Conservation (phyloP, 208 protist genomes). For the Leptomonas seymouri region DNA sequence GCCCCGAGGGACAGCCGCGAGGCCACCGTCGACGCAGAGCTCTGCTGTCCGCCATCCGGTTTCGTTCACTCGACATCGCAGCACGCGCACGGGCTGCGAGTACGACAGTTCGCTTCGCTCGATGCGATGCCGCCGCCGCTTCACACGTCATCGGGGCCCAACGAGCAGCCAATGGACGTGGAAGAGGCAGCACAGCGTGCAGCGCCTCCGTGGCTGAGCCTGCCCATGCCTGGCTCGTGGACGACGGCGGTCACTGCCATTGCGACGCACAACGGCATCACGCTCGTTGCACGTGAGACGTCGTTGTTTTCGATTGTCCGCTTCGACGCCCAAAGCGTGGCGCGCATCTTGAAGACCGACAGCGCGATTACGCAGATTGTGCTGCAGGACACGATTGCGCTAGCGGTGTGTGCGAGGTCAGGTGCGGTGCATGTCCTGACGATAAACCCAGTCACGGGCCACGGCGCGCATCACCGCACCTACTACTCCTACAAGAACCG, state of each 20-base stretch:
- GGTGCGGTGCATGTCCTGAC: constrained; percentile 50
- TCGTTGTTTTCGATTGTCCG: constrained; percentile 23
- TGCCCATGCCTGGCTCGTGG: constrained; percentile 24
- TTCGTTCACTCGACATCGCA: constrained; percentile 33
- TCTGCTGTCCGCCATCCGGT: constrained; percentile 30
- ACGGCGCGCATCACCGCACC: constrained; percentile 27
- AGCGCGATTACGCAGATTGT: constrained; percentile 27
- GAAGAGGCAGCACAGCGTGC: constrained; percentile 15
- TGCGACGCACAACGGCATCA: constrained; percentile 25
- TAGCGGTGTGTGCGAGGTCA: constrained; percentile 33
- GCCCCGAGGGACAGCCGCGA: constrained; percentile 12
- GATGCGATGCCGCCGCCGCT: not conserved
- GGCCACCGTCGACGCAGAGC: constrained; percentile 28
- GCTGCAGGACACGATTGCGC: constrained; percentile 29
- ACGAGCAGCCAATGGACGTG: not conserved
- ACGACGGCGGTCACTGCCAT: constrained; percentile 25
- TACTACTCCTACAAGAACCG: constrained; percentile 45
- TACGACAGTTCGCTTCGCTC: constrained; percentile 29
- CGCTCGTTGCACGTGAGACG: constrained; percentile 29
- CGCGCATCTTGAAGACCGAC: constrained; percentile 27
- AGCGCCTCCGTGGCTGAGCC: constrained; percentile 39
- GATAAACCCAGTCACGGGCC: constrained; percentile 21
- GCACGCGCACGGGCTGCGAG: constrained; percentile 16
- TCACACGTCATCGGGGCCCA: not conserved
- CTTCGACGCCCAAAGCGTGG: constrained; percentile 2